Evolutionary conservation across 2,329 filamentous ascomycete genomes (phyloP), one percentile per base, ranked within the genome.

Genomic region (Pseudocercospora pini-densiflorae): DNA sequence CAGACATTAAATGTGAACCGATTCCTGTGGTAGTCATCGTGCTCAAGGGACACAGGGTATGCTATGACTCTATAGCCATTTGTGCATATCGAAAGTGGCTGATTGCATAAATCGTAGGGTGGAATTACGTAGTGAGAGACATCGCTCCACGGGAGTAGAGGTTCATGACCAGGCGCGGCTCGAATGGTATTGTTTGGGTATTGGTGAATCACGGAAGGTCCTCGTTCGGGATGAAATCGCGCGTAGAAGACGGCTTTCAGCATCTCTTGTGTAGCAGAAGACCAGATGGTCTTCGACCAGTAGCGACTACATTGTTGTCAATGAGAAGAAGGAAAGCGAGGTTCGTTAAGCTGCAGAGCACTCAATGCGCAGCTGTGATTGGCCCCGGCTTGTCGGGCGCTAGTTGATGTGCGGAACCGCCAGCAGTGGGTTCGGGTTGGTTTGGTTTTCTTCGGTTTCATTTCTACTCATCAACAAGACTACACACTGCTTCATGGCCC

Each of bases 1-100:
- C 93, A 93, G 77, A 98, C 97, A 79, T 98, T 98, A 87, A 98
- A 99, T 77, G 97, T 97, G 83, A 97, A 98, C 65, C 95, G 90
- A 75, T 91, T 88, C 76, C 98, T 97, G 72, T 90, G 90, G 63
- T 89, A 86, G 70, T 93, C 88, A 47, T 89, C 66, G 71, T 93
- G 87, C 60, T 90, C 88, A 76, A 98, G 92, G 77, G 93, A 94
- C 61, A 98, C 90, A 0, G 95, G 95, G 74, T 93, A 93, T 16
- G 94, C 93, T 36, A 99, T 86, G 63, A 99, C 88, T 65, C 90
- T 89, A 79, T 94, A 91, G 54, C 92, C 90, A 78, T 90, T 90
- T n/a, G 82, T 83, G 73, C 85, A 87, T 63, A 96, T 90, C 29
- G 91, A 91, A 68, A 98, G 86, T 67, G 94, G 90, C 70, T 93